phyloP scores from a whole-genome alignment of 257 asterid species.

The Craterostigma plantagineum region DNA sequence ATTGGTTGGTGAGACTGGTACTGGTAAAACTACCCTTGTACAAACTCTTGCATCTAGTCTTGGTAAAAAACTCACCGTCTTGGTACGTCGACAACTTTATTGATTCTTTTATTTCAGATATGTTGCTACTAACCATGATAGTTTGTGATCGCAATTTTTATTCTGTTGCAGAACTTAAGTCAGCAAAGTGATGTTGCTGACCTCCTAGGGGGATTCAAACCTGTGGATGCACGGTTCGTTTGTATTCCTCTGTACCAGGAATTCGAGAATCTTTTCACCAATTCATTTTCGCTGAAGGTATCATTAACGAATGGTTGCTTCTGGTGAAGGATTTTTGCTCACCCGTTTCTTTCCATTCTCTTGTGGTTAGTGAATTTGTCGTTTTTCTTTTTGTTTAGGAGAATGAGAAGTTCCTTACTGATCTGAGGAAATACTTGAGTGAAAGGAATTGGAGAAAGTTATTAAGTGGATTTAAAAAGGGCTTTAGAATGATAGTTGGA shows the following conservation, averaged over 20 bases:
- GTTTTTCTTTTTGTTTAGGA: constrained; percentile 24
- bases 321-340: no score
- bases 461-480: constrained; percentile 39
- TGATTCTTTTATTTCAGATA: neutral
- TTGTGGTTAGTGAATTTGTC: no score
- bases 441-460: constrained; percentile 66
- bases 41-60: constrained; percentile 63
- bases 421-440: constrained; percentile 21
- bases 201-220: constrained; percentile 82
- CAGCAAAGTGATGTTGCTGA: constrained; percentile 95
- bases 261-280: constrained; percentile 40
- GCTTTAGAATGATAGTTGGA: constrained; percentile 27
- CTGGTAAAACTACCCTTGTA: constrained; percentile 96
- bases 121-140: constrained; percentile 5
- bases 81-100: constrained; percentile 60
- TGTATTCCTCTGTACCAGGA: constrained; percentile 68
- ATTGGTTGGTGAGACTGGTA: constrained; percentile 96
- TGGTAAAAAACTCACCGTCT: constrained; percentile 72
- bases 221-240: constrained; percentile 61
- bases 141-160: constrained; percentile 8
- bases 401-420: constrained; percentile 23
- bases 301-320: constrained; percentile 2
- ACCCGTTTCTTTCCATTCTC: no score
- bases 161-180: constrained; percentile 63
- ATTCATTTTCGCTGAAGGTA: constrained; percentile 61